Percentiles rank a stretch among this genome's conserved stretches.
Evolutionary conservation across 2,329 filamentous ascomycete species (phyloP).

Genomic region (Pseudocercospora macadamiae): DNA sequence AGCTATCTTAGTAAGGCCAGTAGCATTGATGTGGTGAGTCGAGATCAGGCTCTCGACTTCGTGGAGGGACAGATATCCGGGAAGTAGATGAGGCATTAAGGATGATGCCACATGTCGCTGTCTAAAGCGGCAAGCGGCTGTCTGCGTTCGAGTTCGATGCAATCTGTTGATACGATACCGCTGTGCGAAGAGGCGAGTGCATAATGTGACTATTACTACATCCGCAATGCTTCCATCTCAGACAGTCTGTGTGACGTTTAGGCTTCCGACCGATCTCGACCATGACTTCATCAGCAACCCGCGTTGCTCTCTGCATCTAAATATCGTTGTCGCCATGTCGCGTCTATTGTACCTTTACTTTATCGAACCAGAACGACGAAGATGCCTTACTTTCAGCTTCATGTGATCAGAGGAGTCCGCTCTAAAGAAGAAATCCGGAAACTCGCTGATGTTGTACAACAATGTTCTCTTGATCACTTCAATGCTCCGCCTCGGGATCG

Average conservation of each 20-base stretch:
- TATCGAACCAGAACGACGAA: too few relatives aligned
- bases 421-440: slow-evolving; percentile 34
- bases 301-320: too few relatives aligned
- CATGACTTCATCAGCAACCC: slow-evolving; percentile 8
- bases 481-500: slow-evolving; percentile 35
- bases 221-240: background rate
- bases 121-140: too few relatives aligned
- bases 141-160: background rate
- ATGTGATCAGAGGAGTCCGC: slow-evolving; percentile 33
- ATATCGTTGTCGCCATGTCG: too few relatives aligned
- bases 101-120: too few relatives aligned
- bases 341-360: too few relatives aligned
- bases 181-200: background rate
- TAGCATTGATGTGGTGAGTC: slow-evolving; percentile 85
- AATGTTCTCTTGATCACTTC: slow-evolving; percentile 35
- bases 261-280: background rate
- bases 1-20: slow-evolving; percentile 91
- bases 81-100: slow-evolving; percentile 12
- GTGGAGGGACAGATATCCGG: slow-evolving; percentile 75
- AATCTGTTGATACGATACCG: background rate
- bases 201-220: background rate
- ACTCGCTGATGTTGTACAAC: slow-evolving; percentile 35
- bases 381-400: slow-evolving; percentile 41
- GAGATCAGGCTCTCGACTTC: slow-evolving; percentile 87
- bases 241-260: background rate